Evolutionary conservation across 805 yeast genomes (phyloP), one percentile per base, ranked within the genome.

Genomic region (Sugiyamaella lignohabitans): DNA sequence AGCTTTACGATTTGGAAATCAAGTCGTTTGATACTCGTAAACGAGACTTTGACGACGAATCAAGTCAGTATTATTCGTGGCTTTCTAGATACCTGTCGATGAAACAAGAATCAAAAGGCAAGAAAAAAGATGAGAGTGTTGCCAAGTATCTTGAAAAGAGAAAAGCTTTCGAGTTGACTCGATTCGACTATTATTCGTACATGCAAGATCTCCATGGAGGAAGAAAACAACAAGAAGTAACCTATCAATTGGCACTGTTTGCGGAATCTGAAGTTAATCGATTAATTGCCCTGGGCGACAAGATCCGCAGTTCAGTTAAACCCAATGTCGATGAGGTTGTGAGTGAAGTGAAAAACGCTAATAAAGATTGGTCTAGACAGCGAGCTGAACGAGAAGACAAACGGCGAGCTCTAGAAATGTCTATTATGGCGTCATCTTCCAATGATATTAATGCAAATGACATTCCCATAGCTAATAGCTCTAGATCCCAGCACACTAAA

Each of bases 31-130:
- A 70, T 27, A 43, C 52, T 21, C 60, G 66, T 38, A 69, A 70
- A 44, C 61, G 68, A 29, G 74, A 70, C 39, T 70, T 70, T 55
- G 74, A 71, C 44, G 75, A 71, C 40, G 71, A 68, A 43, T 65
- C 71, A 16, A 55, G 62, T 22, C 72, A 70, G 50, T 70, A 70
- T 53, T 70, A 70, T 52, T 59, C 70, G 29, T 70, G 73, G 72
- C 61, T 70, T 42, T 60, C 71, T 11, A 56, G 72, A n/a, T 70
- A 70, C 46, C 56, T 70, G 20, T 53, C 70, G 11, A 60, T 59
- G 47, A 66, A 65, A 47, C 61, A 62, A 30, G 70, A 64, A 19
- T 57, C 59, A 22, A 52, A 52, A 16, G 53, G 55, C 23, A 49
- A 49, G 29, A 60, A 59, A 51, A 59, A 60, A 38, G 50, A 49